Base-by-base conservation (phyloP, 768 basidiomycete genomes). In the Hirschioporus abietinus region DNA sequence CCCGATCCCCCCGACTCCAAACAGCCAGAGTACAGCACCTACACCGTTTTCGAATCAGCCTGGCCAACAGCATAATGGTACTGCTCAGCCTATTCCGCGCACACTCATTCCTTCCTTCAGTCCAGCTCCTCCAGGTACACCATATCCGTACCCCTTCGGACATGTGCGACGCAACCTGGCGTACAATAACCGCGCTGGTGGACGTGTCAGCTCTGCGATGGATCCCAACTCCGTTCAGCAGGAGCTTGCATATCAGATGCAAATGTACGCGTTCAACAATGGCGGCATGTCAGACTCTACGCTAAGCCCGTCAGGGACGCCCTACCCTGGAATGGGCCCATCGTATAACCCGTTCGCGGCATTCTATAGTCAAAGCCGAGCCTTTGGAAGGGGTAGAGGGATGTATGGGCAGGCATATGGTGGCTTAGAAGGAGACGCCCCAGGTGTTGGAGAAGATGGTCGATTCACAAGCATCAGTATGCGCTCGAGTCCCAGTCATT, bases 1-100 rank as follows among this genome's bases (percentile, higher is more conserved):
- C 0, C 92, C 92, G 20, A 83, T 92, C 57, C 91, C 92, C 0
- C 91, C 92, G 0, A 93, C 92, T 0, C 91, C 90, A 2, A 89
- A 90, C 65, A 88, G 84, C 63, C 88, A 90, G 66, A 90, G 89
- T 0, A 84, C 88, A 8, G 88, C 89, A 0, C 88, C 89, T 0
- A 88, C 90, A 0, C 42, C 91, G 89, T 0, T 89, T 88, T 0
- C 90, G 91, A 0, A 77, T 87, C 26, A 73, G 88, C 24, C 84
- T 86, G 1, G 82, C 80, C 58, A 52, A 66, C 83, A 52, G 66
- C 83, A 83, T 61, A 80, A 78, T 17, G 75, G 75, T 30, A 66
- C 75, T 64, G 77, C 75, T 57, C 77, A 80, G 66, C 63, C 42
- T 52, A 52, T 52, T 52, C 42, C 30, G 60, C 60, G 60, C 24